These are phyloP conservation scores for Yamadazyma trypodendri DNA, from an alignment of 1,139 yeast species.

Conservation along the genomic window DNA sequence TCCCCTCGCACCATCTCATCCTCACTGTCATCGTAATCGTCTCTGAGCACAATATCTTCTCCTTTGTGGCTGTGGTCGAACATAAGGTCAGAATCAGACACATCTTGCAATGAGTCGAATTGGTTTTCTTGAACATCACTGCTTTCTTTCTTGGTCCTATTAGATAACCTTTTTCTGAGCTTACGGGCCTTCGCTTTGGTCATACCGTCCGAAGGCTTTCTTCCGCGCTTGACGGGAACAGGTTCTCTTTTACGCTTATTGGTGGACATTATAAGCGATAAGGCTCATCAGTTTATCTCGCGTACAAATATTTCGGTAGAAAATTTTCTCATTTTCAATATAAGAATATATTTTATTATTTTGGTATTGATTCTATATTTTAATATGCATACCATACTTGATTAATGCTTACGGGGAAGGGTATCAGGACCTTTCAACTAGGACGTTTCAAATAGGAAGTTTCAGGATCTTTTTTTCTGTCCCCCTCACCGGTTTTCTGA, in stretches of 20 bases:
- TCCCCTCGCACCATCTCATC: conserved; percentile 6
- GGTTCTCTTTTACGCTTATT: conserved; percentile 16
- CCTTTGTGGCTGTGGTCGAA: conserved; percentile 16
- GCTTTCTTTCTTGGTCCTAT: conserved; percentile 5
- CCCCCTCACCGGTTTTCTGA: too few relatives aligned
- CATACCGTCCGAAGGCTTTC: conserved; percentile 1
- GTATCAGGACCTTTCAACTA: too few relatives aligned
- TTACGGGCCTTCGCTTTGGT: conserved; percentile 18
- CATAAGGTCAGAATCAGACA: conserved; percentile 19
- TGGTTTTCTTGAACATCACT: conserved; percentile 17
- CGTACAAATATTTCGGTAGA: not conserved
- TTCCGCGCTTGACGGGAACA: conserved; percentile 2
- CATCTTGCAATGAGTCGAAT: conserved; percentile 19
- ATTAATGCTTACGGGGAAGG: too few relatives aligned
- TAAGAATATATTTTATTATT: too few relatives aligned
- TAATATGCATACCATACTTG: too few relatives aligned
- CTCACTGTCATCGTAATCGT: conserved; percentile 5
- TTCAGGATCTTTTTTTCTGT: too few relatives aligned
- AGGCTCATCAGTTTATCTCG: not conserved
- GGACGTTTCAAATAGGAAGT: too few relatives aligned
- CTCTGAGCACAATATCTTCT: conserved; percentile 8
- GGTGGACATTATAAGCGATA: not conserved
- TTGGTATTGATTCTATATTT: too few relatives aligned
- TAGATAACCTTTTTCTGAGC: conserved; percentile 15
- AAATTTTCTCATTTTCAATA: not conserved